Percentiles rank a stretch among this genome's conserved stretches.
These are phyloP conservation scores for Sechiopsis laciniata DNA, from an alignment of 306 rosid species.

Conservation along the genomic window DNA sequence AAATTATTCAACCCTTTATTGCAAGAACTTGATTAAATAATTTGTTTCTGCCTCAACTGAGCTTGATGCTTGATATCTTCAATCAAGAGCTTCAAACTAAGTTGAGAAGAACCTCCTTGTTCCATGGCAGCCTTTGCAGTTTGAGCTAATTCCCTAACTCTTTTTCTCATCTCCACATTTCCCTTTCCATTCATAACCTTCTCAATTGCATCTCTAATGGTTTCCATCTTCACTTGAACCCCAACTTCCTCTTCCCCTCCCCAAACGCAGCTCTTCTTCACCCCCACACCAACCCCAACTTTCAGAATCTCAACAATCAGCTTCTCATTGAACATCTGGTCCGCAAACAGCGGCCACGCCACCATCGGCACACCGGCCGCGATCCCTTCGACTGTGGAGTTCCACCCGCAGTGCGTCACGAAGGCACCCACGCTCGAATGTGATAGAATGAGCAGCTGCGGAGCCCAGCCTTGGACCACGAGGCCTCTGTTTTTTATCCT, in stretches of 20 bases:
- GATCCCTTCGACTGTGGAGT: too few relatives aligned
- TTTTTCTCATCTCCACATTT: slow-evolving; percentile 36
- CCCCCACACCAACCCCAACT: slow-evolving; percentile 41
- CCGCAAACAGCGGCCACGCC: too few relatives aligned
- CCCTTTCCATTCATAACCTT: slow-evolving; percentile 38
- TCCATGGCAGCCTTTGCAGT: slow-evolving; percentile 40
- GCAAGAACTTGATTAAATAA: too few relatives aligned
- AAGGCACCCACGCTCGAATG: slow-evolving; percentile 44
- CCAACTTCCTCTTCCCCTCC: slow-evolving; percentile 41
- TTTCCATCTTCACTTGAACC: slow-evolving; percentile 41
- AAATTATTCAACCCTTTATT: too few relatives aligned
- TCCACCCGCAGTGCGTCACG: slow-evolving; percentile 71
- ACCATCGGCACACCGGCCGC: too few relatives aligned
- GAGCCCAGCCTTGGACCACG: slow-evolving; percentile 28
- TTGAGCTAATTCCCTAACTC: slow-evolving; percentile 32
- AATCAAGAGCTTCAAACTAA: slow-evolving; percentile 32
- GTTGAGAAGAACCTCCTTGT: slow-evolving; percentile 61
- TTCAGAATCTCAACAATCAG: slow-evolving; percentile 35
- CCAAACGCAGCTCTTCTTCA: slow-evolving; percentile 27
- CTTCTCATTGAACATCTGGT: too few relatives aligned
- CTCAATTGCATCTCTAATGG: slow-evolving; percentile 31
- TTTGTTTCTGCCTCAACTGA: too few relatives aligned
- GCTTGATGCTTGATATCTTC: slow-evolving; percentile 28
- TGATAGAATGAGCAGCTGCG: slow-evolving; percentile 28
- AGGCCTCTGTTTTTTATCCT: slow-evolving; percentile 23